Evolutionary conservation across 73 alveolate genomes (phyloP), one percentile per base, ranked within the genome.

Genomic region (Breviolum minutum): DNA sequence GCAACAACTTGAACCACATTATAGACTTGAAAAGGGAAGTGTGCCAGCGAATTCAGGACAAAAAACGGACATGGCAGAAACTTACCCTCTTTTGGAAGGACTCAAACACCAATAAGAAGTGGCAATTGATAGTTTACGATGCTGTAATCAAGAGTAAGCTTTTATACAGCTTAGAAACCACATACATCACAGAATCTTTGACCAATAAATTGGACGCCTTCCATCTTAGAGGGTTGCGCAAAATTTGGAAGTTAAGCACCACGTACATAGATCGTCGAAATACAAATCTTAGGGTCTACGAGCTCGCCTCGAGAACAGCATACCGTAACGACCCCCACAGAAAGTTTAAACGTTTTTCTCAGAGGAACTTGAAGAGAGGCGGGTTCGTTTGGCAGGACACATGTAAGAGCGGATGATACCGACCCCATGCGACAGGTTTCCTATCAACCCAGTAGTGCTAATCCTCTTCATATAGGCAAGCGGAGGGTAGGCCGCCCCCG

Each of bases 401-500:
- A 88, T 40, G n/a, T 88, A 16, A n/a, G 86, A 5, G 48, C 95
- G 12, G 40, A 9, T 0, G 17, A 30, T 29, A 27, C 86, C 26
- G 95, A 88, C 32, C 95, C 95, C 6, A 30, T 88, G 9, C 12
- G 95, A 40, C 95, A 88, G 60, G 85, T 88, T 40, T 12, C 71
- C 30, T 29, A 88, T 32, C 70, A 88, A 27, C 86, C 95, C 0
- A 69, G 26, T 7, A 64, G 71, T 13, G 95, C 86, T 7, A 70
- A 66, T 8, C 86, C 86, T 2, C 10, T 69, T 4, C 48, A 88
- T 5, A 32, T 88, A 6, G 95, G 86, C 40, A 30, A 71, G 16
- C 63, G 95, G 4, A 12, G 95, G 20, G 95, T 68, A 14, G 95
- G 95, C 20, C 79, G 84, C 11, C 95, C 95, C n/a, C 29, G 95